phyloP scores from a whole-genome alignment of 106 monocot genomes.

The Dactylorhiza incarnata region DNA sequence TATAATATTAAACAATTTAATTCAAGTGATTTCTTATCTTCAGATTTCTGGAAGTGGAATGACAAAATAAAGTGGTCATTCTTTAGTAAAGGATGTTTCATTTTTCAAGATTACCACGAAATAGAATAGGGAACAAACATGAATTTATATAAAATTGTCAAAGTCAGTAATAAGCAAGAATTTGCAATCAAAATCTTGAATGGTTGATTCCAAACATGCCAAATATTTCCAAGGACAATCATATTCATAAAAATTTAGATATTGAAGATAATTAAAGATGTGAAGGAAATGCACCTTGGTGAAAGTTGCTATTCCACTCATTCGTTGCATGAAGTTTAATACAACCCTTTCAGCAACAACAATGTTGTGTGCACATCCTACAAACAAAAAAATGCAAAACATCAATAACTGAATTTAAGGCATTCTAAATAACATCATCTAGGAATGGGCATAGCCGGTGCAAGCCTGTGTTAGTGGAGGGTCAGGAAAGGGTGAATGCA shows the following conservation, averaged over 20 bases:
- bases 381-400: conserved; percentile 5
- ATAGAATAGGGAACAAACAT: background rate
- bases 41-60: background rate
- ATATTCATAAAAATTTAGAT: background rate
- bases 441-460: background rate
- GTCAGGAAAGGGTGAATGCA: background rate
- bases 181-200: background rate
- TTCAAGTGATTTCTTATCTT: background rate
- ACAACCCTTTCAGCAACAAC: conserved; percentile 94
- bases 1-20: background rate
- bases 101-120: background rate
- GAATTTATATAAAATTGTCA: background rate
- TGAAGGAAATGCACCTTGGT: conserved; percentile 56
- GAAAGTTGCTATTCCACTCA: conserved; percentile 98
- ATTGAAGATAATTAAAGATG: background rate
- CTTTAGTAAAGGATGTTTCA: background rate
- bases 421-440: background rate
- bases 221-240: background rate
- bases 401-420: conserved; percentile 7
- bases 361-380: conserved; percentile 78
- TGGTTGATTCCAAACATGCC: background rate
- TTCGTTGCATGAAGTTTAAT: conserved; percentile 99
- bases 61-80: background rate
- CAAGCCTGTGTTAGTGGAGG: background rate
- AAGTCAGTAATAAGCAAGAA: background rate